Evolutionary conservation across 441 rosid genomes (phyloP).

Genomic region (Dalechampia spathulata): DNA sequence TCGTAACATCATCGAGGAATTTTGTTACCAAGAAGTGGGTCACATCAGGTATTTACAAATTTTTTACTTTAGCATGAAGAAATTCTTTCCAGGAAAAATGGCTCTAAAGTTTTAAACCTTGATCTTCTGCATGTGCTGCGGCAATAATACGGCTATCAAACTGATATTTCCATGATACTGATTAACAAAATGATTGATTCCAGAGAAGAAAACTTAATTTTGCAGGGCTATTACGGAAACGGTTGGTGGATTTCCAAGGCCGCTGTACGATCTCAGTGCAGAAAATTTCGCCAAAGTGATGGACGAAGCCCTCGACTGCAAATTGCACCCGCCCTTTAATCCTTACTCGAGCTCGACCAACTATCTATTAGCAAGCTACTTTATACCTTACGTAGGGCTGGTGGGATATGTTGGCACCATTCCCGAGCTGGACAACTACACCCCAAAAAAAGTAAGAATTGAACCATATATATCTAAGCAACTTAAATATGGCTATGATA

Average conservation of each 20-base stretch:
- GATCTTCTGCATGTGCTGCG: too few relatives aligned
- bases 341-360: constrained; percentile 39
- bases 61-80: too few relatives aligned
- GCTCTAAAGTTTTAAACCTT: too few relatives aligned
- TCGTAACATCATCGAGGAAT: constrained; percentile 42
- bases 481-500: background rate
- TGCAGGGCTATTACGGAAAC: constrained; percentile 45
- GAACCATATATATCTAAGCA: background rate
- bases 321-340: constrained; percentile 34
- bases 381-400: constrained; percentile 62
- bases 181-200: too few relatives aligned
- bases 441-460: constrained; percentile 28
- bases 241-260: constrained; percentile 58
- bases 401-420: constrained; percentile 56
- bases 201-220: too few relatives aligned
- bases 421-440: constrained; percentile 28
- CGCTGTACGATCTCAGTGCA: constrained; percentile 34
- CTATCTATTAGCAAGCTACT: constrained; percentile 46
- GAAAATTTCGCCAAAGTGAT: constrained; percentile 30
- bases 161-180: too few relatives aligned
- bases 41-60: constrained; percentile 39
- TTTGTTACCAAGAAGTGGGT: constrained; percentile 64
- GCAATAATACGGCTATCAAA: too few relatives aligned
- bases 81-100: too few relatives aligned
- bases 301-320: constrained; percentile 38